A percentile compares a stretch with the other conserved stretches of the same genome.
Conservation (phyloP, 225 moss, liverwort and hornwort genomes). For the Takakia lepidozioides region DNA sequence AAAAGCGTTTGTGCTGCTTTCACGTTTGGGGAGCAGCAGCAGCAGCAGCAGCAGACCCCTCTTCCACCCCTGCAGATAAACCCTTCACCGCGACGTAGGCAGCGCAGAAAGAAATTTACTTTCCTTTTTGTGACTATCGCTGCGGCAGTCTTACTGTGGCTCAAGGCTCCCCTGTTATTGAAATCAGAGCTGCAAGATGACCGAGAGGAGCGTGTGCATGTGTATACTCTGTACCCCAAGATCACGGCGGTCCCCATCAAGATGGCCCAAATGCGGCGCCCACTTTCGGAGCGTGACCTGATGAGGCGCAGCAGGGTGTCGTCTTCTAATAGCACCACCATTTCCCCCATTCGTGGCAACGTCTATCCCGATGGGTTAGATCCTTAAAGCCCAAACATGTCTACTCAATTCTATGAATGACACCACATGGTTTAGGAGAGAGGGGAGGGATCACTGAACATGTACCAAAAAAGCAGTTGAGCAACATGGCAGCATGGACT, state of each 20-base stretch:
- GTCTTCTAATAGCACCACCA: constrained; percentile 19
- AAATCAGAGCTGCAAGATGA: constrained; percentile 28
- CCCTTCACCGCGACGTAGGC: constrained; percentile 3
- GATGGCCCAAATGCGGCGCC: constrained; percentile 45
- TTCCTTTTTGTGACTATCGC: constrained; percentile 4
- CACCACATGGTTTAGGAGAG: too few species aligned
- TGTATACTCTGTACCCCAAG: constrained; percentile 47
- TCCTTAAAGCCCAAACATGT: too few species aligned
- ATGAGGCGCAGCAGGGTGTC: constrained; percentile 28
- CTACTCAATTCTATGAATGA: too few species aligned
- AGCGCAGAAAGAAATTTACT: not conserved
- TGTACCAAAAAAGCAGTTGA: too few species aligned
- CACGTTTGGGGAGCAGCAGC: constrained; percentile 8
- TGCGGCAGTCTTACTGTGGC: constrained; percentile 15
- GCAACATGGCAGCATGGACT: too few species aligned
- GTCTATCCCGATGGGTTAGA: constrained; percentile 81
- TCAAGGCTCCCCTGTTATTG: constrained; percentile 25
- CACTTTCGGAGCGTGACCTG: constrained; percentile 48
- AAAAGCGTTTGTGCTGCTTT: constrained; percentile 82
- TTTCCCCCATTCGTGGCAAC: constrained; percentile 64
- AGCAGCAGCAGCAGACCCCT: constrained; percentile 7
- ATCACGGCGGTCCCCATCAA: constrained; percentile 39
- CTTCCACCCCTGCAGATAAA: constrained; percentile 7
- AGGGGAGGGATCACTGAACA: too few species aligned
- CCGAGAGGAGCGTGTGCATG: constrained; percentile 42